These are phyloP conservation scores for Mariannaea sp. DNA, from an alignment of 2,329 filamentous ascomycete species.

Conservation along the genomic window DNA sequence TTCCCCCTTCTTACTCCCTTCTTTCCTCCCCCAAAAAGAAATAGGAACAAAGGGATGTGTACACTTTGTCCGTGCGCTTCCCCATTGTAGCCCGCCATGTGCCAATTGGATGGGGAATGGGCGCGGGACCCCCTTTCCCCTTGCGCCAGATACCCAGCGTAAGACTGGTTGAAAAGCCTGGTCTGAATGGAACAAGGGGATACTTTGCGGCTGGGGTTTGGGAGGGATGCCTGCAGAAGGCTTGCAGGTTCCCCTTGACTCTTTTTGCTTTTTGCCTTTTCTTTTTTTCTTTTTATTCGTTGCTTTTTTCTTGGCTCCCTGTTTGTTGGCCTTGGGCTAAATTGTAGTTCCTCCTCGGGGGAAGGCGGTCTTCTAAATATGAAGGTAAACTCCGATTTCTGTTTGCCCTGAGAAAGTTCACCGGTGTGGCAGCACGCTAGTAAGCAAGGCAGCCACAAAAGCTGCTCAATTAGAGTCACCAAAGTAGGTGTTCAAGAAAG, in stretches of 20 bases:
- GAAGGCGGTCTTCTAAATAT: too few species aligned
- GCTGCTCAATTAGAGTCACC: conserved; percentile 2
- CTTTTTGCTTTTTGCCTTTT: background rate
- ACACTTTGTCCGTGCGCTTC: background rate
- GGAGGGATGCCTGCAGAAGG: conserved; percentile 27
- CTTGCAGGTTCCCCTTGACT: background rate
- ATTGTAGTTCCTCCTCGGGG: conserved; percentile 13
- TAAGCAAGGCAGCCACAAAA: conserved; percentile 11
- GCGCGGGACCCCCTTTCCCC: conserved; percentile 27
- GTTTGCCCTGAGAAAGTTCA: conserved; percentile 9
- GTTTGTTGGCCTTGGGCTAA: background rate
- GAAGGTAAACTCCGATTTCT: background rate
- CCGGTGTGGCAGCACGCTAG: conserved; percentile 1
- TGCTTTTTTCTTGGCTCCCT: background rate
- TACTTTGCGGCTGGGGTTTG: conserved; percentile 4
- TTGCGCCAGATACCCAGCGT: conserved; percentile 27
- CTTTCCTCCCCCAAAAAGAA: conserved; percentile 1
- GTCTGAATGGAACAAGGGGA: conserved; percentile 20
- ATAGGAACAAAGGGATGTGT: conserved; percentile 2
- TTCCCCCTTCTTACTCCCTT: too few species aligned
- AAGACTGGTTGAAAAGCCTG: conserved; percentile 23
- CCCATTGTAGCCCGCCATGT: conserved; percentile 1
- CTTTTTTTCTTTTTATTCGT: too few species aligned
- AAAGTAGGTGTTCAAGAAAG: background rate
- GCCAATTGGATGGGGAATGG: conserved; percentile 7